Conservation (phyloP, 768 basidiomycete species). For the Termitomyces sp. region DNA sequence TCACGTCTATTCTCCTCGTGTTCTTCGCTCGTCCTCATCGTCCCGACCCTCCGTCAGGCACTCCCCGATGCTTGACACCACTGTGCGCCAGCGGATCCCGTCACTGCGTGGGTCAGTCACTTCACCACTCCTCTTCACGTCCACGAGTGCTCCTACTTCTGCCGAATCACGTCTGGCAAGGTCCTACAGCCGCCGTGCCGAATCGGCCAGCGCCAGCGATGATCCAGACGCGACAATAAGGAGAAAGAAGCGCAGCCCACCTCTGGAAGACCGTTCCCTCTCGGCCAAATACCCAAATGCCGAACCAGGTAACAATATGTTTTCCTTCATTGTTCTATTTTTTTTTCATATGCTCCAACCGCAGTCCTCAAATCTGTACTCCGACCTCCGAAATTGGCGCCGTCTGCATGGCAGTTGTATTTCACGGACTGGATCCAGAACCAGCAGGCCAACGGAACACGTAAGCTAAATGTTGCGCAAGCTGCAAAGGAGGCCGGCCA, state of each 20-base stretch:
- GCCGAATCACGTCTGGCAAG: conserved; percentile 48
- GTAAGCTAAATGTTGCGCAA: conserved; percentile 93
- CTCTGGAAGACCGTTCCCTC: conserved; percentile 31
- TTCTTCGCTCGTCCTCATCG: conserved; percentile 38
- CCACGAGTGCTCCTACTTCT: conserved; percentile 66
- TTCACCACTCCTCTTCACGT: conserved; percentile 56
- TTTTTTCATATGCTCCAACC: conserved; percentile 12
- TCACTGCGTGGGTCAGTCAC: conserved; percentile 47
- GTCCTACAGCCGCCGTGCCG: conserved; percentile 63
- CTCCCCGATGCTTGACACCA: conserved; percentile 42
- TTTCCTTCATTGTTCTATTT: background rate
- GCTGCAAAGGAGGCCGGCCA: conserved; percentile 93
- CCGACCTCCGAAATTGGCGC: conserved; percentile 86
- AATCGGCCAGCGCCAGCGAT: conserved; percentile 56
- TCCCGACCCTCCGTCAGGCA: conserved; percentile 42
- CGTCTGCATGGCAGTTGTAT: conserved; percentile 94
- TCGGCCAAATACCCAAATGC: conserved; percentile 27
- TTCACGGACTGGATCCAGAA: conserved; percentile 94
- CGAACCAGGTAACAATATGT: conserved; percentile 35
- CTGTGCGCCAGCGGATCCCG: conserved; percentile 37
- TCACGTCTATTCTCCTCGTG: conserved; percentile 58
- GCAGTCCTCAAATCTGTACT: conserved; percentile 73
- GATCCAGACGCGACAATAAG: conserved; percentile 77
- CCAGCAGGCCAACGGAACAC: conserved; percentile 71
- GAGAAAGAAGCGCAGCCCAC: conserved; percentile 45